phyloP scores from a whole-genome alignment of 352 stramenopile genomes.

The Phytophthora crassamura region DNA sequence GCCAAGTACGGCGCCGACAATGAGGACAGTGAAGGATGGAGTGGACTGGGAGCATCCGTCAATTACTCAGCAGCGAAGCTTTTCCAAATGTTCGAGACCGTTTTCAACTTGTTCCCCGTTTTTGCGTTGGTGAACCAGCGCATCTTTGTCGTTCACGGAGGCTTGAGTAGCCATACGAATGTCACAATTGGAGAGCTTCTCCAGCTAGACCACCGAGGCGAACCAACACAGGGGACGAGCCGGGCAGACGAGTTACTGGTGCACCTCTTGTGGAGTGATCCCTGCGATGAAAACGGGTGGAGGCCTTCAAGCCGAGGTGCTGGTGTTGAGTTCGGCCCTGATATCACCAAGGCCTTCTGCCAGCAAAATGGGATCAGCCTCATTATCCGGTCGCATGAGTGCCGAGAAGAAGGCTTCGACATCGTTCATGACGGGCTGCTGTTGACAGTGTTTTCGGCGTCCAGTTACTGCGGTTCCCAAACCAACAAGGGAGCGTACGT shows the following conservation, averaged over 20 bases:
- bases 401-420: slow-evolving; percentile 87
- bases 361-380: slow-evolving; percentile 79
- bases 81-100: slow-evolving; percentile 75
- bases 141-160: slow-evolving; percentile 93
- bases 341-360: slow-evolving; percentile 91
- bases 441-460: slow-evolving; percentile 91
- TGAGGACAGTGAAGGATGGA: slow-evolving; percentile 62
- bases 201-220: slow-evolving; percentile 78
- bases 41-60: slow-evolving; percentile 46
- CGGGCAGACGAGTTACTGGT: slow-evolving; percentile 88
- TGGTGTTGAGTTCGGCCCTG: slow-evolving; percentile 90
- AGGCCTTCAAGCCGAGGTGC: slow-evolving; percentile 73
- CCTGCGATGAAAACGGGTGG: slow-evolving; percentile 57
- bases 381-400: slow-evolving; percentile 94
- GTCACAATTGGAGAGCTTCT: slow-evolving; percentile 86
- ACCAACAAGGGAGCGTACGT: slow-evolving; percentile 87
- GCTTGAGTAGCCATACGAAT: slow-evolving; percentile 83
- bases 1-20: slow-evolving; percentile 69
- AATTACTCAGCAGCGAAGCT: slow-evolving; percentile 67
- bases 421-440: slow-evolving; percentile 78
- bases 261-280: slow-evolving; percentile 91
- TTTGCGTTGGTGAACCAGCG: slow-evolving; percentile 85
- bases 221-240: slow-evolving; percentile 74
- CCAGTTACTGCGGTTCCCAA: slow-evolving; percentile 89
- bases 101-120: slow-evolving; percentile 88